Base-by-base conservation (phyloP, 306 rosid genomes). In the Cucurbita moschata region DNA sequence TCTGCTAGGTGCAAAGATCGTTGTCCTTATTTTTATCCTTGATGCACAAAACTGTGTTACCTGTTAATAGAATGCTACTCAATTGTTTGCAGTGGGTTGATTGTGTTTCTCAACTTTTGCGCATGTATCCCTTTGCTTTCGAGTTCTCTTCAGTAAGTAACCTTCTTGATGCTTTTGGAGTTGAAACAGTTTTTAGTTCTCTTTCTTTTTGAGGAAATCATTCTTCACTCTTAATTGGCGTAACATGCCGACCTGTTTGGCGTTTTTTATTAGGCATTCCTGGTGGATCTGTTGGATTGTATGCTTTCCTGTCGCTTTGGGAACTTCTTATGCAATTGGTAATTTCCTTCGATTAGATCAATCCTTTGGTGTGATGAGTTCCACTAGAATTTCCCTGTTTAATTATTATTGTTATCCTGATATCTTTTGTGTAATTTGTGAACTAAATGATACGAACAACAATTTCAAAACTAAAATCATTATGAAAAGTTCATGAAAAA, bases 311-410 rank as follows among this genome's bases (percentile, higher is more conserved):
- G 92, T 78, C 97, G 96, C 76, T 94, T 94, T 85, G 99, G 97
- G 71, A 94, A 94, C 79, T 94, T 94, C 92, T 87, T 94, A 66
- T 89, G 90, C 82, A 91, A 94, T 78, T 89, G 99, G 99, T 94
- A 86, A 39, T 49, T 83, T 74, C 49, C 71, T 82, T 76, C 59
- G 23, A 43, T 53, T 21, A 68, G 64, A 8, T 59, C 62, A 73
- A 71, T 47, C 70, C 54, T 77, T 80, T 5, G 66, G 35, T 60
- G 44, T 60, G 19, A 7, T 61, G 67, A 14, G 10, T 61, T 13
- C 54, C 40, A 23, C 42, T 46, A 56, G 53, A 64, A 47, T 53
- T 26, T 44, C 6, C 55, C 40, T 23, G 19, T 23, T 66, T 44
- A 67, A 49, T 10, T 44, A 49, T 49, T 49, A 49, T 49, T 49